These are phyloP conservation scores for Phytophthora melonis DNA, from an alignment of 352 stramenopile species.

Conservation along the genomic window DNA sequence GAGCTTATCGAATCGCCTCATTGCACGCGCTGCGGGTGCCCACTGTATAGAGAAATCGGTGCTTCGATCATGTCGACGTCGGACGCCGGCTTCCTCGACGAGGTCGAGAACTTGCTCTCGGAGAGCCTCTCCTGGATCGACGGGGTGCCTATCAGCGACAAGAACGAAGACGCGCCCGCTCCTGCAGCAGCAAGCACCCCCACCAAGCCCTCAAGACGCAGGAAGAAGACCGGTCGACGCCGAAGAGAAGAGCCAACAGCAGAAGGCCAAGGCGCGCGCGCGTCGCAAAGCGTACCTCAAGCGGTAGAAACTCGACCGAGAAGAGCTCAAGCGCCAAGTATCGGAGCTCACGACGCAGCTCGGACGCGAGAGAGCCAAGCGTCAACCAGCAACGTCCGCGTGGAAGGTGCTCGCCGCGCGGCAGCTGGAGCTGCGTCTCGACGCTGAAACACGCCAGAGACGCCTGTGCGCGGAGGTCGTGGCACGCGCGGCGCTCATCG, in stretches of 20 bases:
- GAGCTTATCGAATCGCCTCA: background rate
- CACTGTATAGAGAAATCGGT: background rate
- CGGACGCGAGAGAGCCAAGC: background rate
- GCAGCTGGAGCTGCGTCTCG: slow-evolving; percentile 8
- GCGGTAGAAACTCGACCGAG: slow-evolving; percentile 23
- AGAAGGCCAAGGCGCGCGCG: slow-evolving; percentile 1
- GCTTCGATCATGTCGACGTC: background rate
- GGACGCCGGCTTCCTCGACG: background rate
- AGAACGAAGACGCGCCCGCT: background rate
- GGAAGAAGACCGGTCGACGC: background rate
- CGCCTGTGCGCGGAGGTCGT: slow-evolving; percentile 7
- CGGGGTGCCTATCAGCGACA: background rate
- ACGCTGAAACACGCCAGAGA: slow-evolving; percentile 12
- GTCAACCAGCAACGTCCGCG: background rate
- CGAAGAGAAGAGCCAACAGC: background rate
- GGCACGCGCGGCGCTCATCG: slow-evolving; percentile 11
- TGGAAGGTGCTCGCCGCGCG: slow-evolving; percentile 18
- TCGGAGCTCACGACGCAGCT: slow-evolving; percentile 25
- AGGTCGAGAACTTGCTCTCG: background rate
- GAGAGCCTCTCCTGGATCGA: background rate
- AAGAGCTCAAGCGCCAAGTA: slow-evolving; percentile 15
- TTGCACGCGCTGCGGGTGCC: background rate
- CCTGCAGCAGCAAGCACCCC: background rate
- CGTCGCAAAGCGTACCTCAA: slow-evolving; percentile 27
- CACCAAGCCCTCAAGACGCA: background rate